These are phyloP conservation scores for Cytospora piceicola DNA, from an alignment of 2,329 filamentous ascomycete species.

Conservation along the genomic window DNA sequence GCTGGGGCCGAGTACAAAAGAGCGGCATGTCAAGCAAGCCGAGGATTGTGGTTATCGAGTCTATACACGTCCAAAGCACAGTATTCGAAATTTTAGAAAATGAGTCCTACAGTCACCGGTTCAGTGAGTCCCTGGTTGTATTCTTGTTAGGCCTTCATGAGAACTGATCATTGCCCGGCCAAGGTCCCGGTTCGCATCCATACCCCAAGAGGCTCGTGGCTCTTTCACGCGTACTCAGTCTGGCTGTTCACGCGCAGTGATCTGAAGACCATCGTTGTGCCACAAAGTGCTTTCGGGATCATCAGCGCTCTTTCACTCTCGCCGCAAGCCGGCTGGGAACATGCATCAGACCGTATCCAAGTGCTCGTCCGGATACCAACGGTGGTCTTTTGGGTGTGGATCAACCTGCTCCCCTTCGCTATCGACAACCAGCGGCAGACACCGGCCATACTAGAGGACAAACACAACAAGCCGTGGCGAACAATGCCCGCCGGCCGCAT, in stretches of 20 bases:
- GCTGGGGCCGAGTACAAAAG: too few relatives aligned
- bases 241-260: conserved; percentile 37
- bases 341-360: background rate
- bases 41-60: too few relatives aligned
- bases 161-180: background rate
- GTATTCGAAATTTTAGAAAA: too few relatives aligned
- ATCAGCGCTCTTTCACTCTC: conserved; percentile 7
- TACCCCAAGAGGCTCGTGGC: background rate
- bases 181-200: background rate
- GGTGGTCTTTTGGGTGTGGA: conserved; percentile 36
- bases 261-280: conserved; percentile 35
- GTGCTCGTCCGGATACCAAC: conserved; percentile 24
- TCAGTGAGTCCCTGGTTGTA: too few relatives aligned
- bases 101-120: too few relatives aligned
- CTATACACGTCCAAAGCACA: too few relatives aligned
- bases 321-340: background rate
- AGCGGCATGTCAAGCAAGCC: too few relatives aligned
- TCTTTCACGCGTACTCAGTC: conserved; percentile 22
- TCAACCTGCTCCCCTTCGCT: conserved; percentile 37
- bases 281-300: conserved; percentile 31
- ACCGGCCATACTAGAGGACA: conserved; percentile 37
- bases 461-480: conserved; percentile 41
- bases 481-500: conserved; percentile 36
- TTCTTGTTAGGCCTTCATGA: background rate
- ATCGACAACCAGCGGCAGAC: conserved; percentile 39